These are phyloP conservation scores for Aspergillus amoenus DNA, from an alignment of 2,329 filamentous ascomycete species.

Conservation along the genomic window DNA sequence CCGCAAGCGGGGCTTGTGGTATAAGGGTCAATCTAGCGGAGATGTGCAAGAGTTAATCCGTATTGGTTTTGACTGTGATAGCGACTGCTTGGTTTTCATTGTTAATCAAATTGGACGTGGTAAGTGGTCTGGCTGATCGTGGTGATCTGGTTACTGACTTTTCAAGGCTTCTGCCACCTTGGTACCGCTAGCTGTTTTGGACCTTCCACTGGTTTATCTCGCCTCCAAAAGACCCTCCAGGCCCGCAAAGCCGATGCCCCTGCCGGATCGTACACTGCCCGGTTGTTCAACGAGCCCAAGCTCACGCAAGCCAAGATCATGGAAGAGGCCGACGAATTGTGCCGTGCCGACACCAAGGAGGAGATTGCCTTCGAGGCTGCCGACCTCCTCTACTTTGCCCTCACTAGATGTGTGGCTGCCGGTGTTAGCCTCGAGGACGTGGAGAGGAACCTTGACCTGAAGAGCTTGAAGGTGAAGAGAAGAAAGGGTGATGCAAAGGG, in stretches of 20 bases:
- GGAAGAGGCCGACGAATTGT: slow-evolving; percentile 95
- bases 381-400: slow-evolving; percentile 91
- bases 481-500: slow-evolving; percentile 92
- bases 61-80: slow-evolving; percentile 87
- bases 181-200: slow-evolving; percentile 93
- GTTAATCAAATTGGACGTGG: slow-evolving; percentile 83
- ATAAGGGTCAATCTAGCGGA: slow-evolving; percentile 92
- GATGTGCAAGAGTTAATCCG: slow-evolving; percentile 87
- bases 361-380: slow-evolving; percentile 93
- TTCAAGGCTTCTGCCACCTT: slow-evolving; percentile 80
- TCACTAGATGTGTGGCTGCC: slow-evolving; percentile 82
- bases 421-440: slow-evolving; percentile 87
- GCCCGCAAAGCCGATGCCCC: slow-evolving; percentile 81
- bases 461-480: slow-evolving; percentile 92
- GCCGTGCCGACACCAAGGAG: slow-evolving; percentile 75
- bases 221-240: slow-evolving; percentile 81
- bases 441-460: slow-evolving; percentile 87
- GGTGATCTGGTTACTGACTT: slow-evolving; percentile 16
- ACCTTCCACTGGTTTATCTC: slow-evolving; percentile 74
- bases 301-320: slow-evolving; percentile 93
- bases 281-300: slow-evolving; percentile 88
- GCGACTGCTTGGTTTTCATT: slow-evolving; percentile 85
- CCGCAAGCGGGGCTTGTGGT: slow-evolving; percentile 91
- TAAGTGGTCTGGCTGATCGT: slow-evolving; percentile 25
- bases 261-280: slow-evolving; percentile 86